These are phyloP conservation scores for Sphaerobolus stellatus DNA, from an alignment of 1,284 basidiomycete genomes.

Conservation along the genomic window DNA sequence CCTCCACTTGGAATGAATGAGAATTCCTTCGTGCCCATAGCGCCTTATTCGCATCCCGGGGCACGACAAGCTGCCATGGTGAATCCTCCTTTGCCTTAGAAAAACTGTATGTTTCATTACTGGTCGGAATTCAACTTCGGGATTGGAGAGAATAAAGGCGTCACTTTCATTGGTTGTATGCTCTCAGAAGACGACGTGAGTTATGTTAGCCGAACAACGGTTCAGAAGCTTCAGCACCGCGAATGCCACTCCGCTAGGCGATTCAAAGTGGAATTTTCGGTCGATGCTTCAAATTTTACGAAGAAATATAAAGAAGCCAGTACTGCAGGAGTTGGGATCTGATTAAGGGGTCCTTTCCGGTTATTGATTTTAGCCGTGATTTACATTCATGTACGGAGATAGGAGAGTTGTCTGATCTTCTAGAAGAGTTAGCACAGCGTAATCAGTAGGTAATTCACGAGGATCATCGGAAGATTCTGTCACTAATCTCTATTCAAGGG, in stretches of 20 bases:
- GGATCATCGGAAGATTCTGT: too few species aligned
- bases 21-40: not conserved
- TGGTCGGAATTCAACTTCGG: not conserved
- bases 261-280: not conserved
- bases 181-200: not conserved
- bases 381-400: not conserved
- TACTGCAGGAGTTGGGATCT: not conserved
- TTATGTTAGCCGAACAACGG: not conserved
- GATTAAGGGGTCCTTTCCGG: not conserved
- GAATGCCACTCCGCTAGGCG: too few species aligned
- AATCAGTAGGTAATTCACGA: too few species aligned
- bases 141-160: not conserved
- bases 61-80: not conserved
- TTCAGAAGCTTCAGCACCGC: not conserved
- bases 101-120: not conserved
- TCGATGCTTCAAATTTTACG: not conserved
- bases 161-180: not conserved
- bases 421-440: too few species aligned
- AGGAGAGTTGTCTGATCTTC: not conserved
- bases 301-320: not conserved
- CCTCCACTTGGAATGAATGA: not conserved
- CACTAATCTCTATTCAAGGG: too few species aligned
- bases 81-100: not conserved
- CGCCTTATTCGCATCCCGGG: not conserved
- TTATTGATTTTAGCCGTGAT: not conserved